A percentile compares a stretch with the other conserved stretches of the same genome.
phyloP scores from a whole-genome alignment of 108 stramenopile species.

The Nitzschia sp. region DNA sequence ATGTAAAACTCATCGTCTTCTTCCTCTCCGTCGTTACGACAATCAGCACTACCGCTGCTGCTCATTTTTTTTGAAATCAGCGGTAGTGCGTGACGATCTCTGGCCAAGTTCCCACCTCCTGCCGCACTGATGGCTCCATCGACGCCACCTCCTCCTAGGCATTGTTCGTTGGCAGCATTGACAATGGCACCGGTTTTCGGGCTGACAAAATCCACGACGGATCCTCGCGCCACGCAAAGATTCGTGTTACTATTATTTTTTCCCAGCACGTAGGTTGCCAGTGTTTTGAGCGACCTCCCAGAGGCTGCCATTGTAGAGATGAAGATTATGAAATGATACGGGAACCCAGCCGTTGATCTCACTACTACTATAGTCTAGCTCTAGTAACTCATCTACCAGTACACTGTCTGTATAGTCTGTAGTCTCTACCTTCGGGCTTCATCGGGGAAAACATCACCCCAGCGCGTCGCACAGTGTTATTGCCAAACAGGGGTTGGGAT shows the following conservation, averaged over 20 bases:
- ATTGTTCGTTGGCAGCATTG: constrained; percentile 82
- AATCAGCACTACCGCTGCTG: background rate
- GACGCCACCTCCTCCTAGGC: constrained; percentile 86
- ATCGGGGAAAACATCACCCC: no score
- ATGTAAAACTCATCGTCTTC: background rate
- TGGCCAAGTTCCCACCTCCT: constrained; percentile 55
- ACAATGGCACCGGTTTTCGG: constrained; percentile 66
- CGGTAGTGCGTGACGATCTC: constrained; percentile 57
- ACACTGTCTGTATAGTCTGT: no score
- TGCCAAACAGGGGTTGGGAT: no score
- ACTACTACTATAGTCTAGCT: no score
- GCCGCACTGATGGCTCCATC: constrained; percentile 82
- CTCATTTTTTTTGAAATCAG: background rate
- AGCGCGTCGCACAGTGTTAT: no score
- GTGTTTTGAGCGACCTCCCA: background rate
- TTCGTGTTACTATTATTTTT: background rate
- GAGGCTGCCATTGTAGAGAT: background rate
- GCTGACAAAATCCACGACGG: constrained; percentile 12
- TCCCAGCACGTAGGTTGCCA: background rate
- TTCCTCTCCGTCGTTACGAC: no score
- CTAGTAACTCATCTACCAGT: no score
- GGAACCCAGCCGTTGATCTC: no score
- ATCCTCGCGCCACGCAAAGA: background rate
- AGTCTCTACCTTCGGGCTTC: no score
- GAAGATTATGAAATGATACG: no score